phyloP scores from a whole-genome alignment of 352 stramenopile genomes.

The Phytophthora gonapodyides region DNA sequence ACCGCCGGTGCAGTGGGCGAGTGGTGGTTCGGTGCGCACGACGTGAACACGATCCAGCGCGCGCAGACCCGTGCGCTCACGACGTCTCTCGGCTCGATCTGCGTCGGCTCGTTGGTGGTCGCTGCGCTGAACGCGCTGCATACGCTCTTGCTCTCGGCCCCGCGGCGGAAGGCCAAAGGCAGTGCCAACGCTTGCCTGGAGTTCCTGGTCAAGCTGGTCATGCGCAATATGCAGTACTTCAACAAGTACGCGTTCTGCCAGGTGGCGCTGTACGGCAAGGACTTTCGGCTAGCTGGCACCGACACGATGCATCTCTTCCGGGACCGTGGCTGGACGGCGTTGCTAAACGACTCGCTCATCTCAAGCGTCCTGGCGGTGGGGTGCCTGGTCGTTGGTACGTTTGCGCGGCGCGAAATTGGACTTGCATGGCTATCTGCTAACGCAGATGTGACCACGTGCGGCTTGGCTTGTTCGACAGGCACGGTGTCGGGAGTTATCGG shows the following conservation, averaged over 20 bases:
- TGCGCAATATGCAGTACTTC: constrained; percentile 79
- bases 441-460: not conserved
- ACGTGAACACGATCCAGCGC: constrained; percentile 73
- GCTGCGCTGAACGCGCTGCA: constrained; percentile 69
- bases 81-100: constrained; percentile 85
- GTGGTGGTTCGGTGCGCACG: constrained; percentile 85
- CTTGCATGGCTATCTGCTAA: constrained; percentile 8
- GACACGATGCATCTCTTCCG: constrained; percentile 86
- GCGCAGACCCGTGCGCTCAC: constrained; percentile 67
- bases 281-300: constrained; percentile 70
- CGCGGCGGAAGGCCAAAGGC: constrained; percentile 61
- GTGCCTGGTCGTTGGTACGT: constrained; percentile 76
- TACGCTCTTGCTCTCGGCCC: constrained; percentile 66
- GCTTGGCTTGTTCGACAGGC: constrained; percentile 40
- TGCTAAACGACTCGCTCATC: constrained; percentile 84
- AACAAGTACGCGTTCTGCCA: constrained; percentile 91
- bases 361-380: constrained; percentile 76
- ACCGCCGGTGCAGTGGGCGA: constrained; percentile 78
- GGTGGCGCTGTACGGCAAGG: constrained; percentile 85
- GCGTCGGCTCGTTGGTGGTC: constrained; percentile 81
- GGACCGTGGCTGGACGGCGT: constrained; percentile 74
- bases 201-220: constrained; percentile 73
- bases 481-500: constrained; percentile 74
- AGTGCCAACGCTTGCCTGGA: constrained; percentile 84
- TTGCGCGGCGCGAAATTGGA: constrained; percentile 1